Conservation (phyloP, 257 asterid genomes). For the Anisodus tanguticus region DNA sequence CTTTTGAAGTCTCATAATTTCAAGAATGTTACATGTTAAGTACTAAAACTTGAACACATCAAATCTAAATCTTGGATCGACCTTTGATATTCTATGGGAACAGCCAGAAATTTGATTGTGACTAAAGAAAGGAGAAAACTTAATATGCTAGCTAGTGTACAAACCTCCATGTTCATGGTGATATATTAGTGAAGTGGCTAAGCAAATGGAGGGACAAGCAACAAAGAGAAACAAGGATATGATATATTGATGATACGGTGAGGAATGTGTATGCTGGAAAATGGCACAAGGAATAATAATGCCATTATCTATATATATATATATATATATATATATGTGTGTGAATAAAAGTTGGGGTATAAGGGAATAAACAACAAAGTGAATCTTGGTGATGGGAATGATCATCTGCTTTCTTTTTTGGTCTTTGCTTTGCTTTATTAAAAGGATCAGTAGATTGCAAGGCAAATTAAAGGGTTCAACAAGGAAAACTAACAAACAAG, state of each 20-base stretch:
- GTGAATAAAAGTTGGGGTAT: neutral
- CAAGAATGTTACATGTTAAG: neutral
- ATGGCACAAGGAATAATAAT: neutral
- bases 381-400: constrained; percentile 42
- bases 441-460: constrained; percentile 29
- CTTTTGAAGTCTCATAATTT: no score
- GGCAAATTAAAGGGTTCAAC: neutral
- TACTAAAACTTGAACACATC: no score
- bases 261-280: neutral
- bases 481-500: constrained; percentile 21
- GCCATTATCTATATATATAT: no score
- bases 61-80: neutral
- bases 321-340: neutral
- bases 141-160: neutral
- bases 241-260: neutral
- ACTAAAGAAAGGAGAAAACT: neutral
- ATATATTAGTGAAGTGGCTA: neutral
- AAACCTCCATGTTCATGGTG: constrained; percentile 25
- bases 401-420: constrained; percentile 31
- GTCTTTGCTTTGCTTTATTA: constrained; percentile 43
- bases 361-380: constrained; percentile 36
- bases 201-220: neutral
- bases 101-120: neutral
- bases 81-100: neutral
- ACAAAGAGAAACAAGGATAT: neutral